A percentile compares a stretch with the other conserved stretches of the same genome.
Conservation (phyloP, 1,284 basidiomycete genomes). For the Ganoderma multipileum region DNA sequence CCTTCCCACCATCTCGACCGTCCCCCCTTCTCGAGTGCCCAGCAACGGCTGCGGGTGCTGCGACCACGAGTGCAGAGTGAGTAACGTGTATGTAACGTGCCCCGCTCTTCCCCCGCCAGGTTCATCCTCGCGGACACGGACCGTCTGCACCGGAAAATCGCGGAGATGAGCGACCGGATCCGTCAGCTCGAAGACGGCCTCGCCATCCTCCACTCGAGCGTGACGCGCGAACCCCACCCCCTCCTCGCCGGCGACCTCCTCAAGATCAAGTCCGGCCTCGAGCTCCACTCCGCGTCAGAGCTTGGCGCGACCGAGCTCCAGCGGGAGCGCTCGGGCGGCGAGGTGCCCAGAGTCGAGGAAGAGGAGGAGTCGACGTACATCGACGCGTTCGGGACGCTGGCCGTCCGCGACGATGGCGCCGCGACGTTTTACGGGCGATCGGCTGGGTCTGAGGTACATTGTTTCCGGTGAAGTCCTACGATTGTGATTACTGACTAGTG, state of each 20-base stretch:
- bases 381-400: constrained; percentile 62
- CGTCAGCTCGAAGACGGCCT: constrained; percentile 77
- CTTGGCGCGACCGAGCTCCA: background rate
- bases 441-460: constrained; percentile 56
- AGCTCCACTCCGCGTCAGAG: constrained; percentile 37
- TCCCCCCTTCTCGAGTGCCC: background rate
- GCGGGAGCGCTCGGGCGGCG: constrained; percentile 6
- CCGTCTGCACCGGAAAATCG: constrained; percentile 73
- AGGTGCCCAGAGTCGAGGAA: constrained; percentile 19
- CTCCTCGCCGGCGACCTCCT: constrained; percentile 64
- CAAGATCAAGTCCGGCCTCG: constrained; percentile 59
- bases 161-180: constrained; percentile 76
- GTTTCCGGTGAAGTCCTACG: background rate
- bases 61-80: background rate
- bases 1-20: background rate
- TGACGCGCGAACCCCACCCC: constrained; percentile 60
- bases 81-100: background rate
- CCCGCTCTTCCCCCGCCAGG: constrained; percentile 41
- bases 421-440: constrained; percentile 74
- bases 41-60: background rate
- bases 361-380: constrained; percentile 34
- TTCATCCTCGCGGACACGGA: constrained; percentile 82
- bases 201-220: constrained; percentile 50
- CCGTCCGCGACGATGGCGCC: constrained; percentile 64
- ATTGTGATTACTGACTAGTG: background rate